Evolutionary conservation across 495 filamentous ascomycete genomes (phyloP).

Genomic region (Aspergillus bertholletiae): DNA sequence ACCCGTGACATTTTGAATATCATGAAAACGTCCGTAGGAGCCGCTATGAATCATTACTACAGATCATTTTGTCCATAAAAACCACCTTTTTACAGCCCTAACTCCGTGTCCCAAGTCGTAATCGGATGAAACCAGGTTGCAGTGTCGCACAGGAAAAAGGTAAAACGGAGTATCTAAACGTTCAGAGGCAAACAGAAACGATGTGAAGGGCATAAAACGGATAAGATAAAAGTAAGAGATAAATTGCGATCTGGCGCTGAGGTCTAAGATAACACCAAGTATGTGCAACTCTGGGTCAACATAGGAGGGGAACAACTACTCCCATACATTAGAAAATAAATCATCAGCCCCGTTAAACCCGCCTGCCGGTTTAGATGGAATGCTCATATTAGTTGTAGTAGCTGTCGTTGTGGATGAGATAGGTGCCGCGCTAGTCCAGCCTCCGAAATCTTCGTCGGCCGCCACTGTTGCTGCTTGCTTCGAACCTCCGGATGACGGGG

Average conservation of each 20-base stretch:
- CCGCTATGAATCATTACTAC: not conserved
- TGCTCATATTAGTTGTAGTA: conserved; percentile 23
- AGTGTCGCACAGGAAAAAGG: not conserved
- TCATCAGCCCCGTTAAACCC: conserved; percentile 74
- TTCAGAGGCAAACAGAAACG: not conserved
- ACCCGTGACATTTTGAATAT: not conserved
- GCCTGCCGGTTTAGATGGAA: conserved; percentile 46
- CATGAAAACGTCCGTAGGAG: not conserved
- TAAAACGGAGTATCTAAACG: not conserved
- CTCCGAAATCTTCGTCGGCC: conserved; percentile 89
- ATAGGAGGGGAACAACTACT: conserved; percentile 39
- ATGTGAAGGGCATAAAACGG: not conserved
- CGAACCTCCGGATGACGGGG: conserved; percentile 27
- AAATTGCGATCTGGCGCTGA: conserved; percentile 7
- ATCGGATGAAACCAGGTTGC: not conserved
- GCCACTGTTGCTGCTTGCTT: conserved; percentile 60
- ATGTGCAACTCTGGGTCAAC: conserved; percentile 8
- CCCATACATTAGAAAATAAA: conserved; percentile 92
- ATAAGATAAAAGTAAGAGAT: conserved; percentile 2
- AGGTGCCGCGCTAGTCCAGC: conserved; percentile 75
- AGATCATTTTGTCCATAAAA: not conserved
- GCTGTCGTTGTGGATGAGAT: conserved; percentile 38
- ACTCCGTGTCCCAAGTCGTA: not conserved
- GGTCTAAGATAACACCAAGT: conserved; percentile 12
- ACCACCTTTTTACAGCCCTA: conserved; percentile 7